Evolutionary conservation across 805 yeast genomes (phyloP), one percentile per base, ranked within the genome.

Genomic region (Sungouiozyma ichnusensis): DNA sequence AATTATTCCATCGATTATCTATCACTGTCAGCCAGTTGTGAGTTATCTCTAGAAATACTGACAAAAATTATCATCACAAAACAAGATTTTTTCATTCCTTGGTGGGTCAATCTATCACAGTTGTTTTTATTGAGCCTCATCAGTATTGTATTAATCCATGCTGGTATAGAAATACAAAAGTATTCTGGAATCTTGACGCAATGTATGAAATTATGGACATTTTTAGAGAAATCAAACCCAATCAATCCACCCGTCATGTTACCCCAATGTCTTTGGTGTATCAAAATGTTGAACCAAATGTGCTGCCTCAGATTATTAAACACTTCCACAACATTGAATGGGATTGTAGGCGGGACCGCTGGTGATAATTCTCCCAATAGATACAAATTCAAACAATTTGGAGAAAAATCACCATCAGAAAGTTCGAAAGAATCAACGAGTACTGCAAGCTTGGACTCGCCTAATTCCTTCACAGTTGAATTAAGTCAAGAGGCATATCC

Each of bases 191-290:
- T 47, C 15, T 46, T 61, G 13, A 24, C 41, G 13, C 35, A 43
- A 16, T 41, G 55, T 9, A 51, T 57, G 43, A 19, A 37, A 8
- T 41, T 56, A 2, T 52, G 64, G 48, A 42, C 43, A 35, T 11
- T 44, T 55, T 15, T 63, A 49, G 45, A 60, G 55, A 27, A 41
- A 16, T 36, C 50, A 50, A 70, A 19, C 53, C 67, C 59, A 11
- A 46, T 38, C 19, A 51, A 54, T 29, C 66, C 68, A 44, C 61
- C 49, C 6, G 51, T 51, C 15, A 77, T 77, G 84, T 73, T 71
- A 11, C 65, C 68, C 36, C 83, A 77, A 53, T 74, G 80, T 50
- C 50, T 74, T n/a, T 78, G 83, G 84, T 76, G 73, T 2, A 50
- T 78, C 35, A 75, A 74, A 46, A 72, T 71, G 65, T 60, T 75